These are phyloP conservation scores for Saururus chinensis DNA, from an alignment of 164 flowering plant species.

Conservation along the genomic window DNA sequence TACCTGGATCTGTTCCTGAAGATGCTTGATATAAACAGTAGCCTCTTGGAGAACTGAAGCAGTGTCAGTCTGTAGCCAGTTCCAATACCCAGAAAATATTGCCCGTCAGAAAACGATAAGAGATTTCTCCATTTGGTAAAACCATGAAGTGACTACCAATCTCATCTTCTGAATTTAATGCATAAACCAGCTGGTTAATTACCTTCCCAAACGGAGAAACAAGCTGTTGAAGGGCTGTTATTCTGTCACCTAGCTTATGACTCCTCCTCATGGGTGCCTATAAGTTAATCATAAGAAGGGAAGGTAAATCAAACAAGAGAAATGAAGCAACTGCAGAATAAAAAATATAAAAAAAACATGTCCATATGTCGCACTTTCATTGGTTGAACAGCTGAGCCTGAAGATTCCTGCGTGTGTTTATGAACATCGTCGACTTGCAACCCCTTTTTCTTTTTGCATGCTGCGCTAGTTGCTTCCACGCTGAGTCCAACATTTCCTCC, in stretches of 20 bases:
- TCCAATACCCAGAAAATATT: neutral
- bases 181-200: neutral
- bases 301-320: neutral
- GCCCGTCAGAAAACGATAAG: neutral
- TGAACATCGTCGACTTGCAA: conserved; percentile 1
- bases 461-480: conserved; percentile 2
- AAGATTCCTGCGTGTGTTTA: conserved; percentile 1
- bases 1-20: conserved; percentile 53
- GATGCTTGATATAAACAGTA: conserved; percentile 34
- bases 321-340: neutral
- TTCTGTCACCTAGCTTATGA: conserved; percentile 55
- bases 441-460: conserved; percentile 13
- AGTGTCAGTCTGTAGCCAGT: conserved; percentile 49
- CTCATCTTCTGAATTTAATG: neutral
- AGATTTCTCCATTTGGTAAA: too few species aligned
- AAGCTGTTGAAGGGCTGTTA: conserved; percentile 62
- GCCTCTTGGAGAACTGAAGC: conserved; percentile 79
- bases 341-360: too few species aligned
- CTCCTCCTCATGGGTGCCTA: conserved; percentile 39
- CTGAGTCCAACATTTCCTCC: conserved; percentile 2
- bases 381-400: conserved; percentile 5
- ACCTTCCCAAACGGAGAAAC: conserved; percentile 90
- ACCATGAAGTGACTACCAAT: neutral
- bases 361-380: conserved; percentile 8
- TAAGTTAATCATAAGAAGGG: neutral